Evolutionary conservation across 2,329 filamentous ascomycete genomes (phyloP), one percentile per base, ranked within the genome.

Genomic region (Colletotrichum plurivorum): DNA sequence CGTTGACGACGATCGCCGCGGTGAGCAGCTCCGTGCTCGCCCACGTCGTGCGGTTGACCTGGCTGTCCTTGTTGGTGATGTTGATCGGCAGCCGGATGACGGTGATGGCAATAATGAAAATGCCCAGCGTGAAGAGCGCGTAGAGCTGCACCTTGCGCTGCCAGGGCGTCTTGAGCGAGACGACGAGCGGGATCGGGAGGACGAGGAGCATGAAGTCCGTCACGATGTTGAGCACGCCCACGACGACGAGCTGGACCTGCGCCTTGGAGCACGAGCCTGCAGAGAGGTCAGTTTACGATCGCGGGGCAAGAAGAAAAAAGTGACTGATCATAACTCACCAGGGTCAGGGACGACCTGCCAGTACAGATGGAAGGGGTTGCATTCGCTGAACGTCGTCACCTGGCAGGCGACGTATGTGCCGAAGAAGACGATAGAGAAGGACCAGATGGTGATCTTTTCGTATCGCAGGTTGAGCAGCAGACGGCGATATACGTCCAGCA

Each of bases 261-360:
- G 78, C 77, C 63, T 74, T 66, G 41, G 73, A 71, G 70, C 78
- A 81, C 1, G 63, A 12, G 15, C 75, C 76, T 74, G 39, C 10
- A 10, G 3, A 18, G 25, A 15, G 20, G 54, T 15, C 13, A 20
- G 12, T 41, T 22, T 49, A n/a, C 0, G 18, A 10, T 49, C 18
- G 46, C 4, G 22, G 22, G 22, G 22, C 5, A 25, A 25, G 22
- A 25, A 25, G 4, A 2, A 48, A 27, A 39, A 46, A 31, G 27
- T 10, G 54, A 56, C 39, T 5, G 49, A 61, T 55, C 49, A 64
- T 3, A 15, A 43, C 73, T n/a, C 75, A 75, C 78, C 79, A 58
- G 79, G 78, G 63, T 75, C 72, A 53, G 78, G 87, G 1, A 83
- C 73, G 60, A 89, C 84, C 74, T 88, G 86, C 86, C 86, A 89